Base-by-base conservation (phyloP, 2,329 filamentous ascomycete genomes). In the Microdochium paspali region DNA sequence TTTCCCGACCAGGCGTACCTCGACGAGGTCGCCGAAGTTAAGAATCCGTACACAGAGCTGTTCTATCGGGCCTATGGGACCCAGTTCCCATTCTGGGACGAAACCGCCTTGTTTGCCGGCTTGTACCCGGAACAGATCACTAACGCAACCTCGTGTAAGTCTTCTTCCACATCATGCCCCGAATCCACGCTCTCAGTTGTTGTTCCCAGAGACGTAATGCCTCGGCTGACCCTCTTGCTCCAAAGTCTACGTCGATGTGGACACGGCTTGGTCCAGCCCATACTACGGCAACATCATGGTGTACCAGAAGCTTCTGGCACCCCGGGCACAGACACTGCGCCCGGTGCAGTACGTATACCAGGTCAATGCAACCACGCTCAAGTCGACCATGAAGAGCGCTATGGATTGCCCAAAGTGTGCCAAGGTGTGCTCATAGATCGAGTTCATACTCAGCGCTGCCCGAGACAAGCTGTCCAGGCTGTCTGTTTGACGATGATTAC, bases 371-470 rank as follows among this genome's bases (percentile, higher is more conserved):
- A 49, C 49, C 10, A 61, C 59, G 50, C 69, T 75, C 58, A 50
- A 61, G 51, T 58, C 58, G 20, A 69, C 73, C 56, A 46, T 55
- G 28, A 57, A 55, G 47, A 46, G 50, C 24, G 49, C 55, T 6
- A 24, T 57, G 52, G 61, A 50, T 67, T 70, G 47, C 64, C 71
- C 54, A 68, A 75, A 52, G 58, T 72, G 26, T 13, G 26, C 26
- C 13, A 28, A 7, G 7, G 7, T 28, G 7, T 28, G 26, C 26
- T 7, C 7, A 28, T 28, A 28, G 13, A 28, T n/a, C n/a, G n/a
- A n/a, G n/a, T n/a, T n/a, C n/a, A n/a, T n/a, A n/a, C n/a, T n/a
- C n/a, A n/a, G n/a, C n/a, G n/a, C n/a, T n/a, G n/a, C n/a, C n/a
- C n/a, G n/a, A n/a, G n/a, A n/a, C n/a, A n/a, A n/a, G n/a, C n/a